phyloP scores from a whole-genome alignment of 1,139 yeast genomes.

The Candida tetrigidarum region DNA sequence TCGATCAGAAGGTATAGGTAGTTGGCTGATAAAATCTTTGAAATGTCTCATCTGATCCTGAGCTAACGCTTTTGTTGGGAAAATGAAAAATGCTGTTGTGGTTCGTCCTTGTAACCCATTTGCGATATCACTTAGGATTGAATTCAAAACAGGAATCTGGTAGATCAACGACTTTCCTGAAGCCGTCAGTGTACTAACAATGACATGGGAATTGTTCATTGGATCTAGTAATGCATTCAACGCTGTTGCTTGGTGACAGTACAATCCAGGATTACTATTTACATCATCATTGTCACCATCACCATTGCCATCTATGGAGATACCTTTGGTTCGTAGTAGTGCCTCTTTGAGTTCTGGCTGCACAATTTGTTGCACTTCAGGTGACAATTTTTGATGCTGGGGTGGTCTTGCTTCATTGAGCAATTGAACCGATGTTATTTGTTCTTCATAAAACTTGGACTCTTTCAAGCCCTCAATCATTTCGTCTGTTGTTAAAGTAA shows the following conservation, averaged over 20 bases:
- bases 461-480: slow-evolving; percentile 52
- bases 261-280: no score
- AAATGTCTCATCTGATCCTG: slow-evolving; percentile 92
- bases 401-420: slow-evolving; percentile 30
- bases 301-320: slow-evolving; percentile 48
- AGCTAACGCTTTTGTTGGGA: slow-evolving; percentile 97
- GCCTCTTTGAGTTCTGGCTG: slow-evolving; percentile 55
- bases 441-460: slow-evolving; percentile 57
- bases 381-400: slow-evolving; percentile 18
- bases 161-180: slow-evolving; percentile 94
- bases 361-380: slow-evolving; percentile 39
- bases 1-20: slow-evolving; percentile 37
- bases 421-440: slow-evolving; percentile 42
- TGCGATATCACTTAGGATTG: slow-evolving; percentile 47
- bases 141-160: slow-evolving; percentile 80
- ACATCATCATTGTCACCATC: no score
- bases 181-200: slow-evolving; percentile 91
- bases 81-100: slow-evolving; percentile 79
- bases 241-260: slow-evolving; percentile 83
- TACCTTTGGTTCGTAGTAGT: slow-evolving; percentile 48
- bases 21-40: slow-evolving; percentile 53
- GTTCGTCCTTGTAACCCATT: slow-evolving; percentile 24
- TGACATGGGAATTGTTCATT: slow-evolving; percentile 58
- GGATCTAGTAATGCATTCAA: slow-evolving; percentile 52
- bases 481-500: slow-evolving; percentile 25